These are phyloP conservation scores for Termitomyces sp. DNA, from an alignment of 768 basidiomycete species.

Conservation along the genomic window DNA sequence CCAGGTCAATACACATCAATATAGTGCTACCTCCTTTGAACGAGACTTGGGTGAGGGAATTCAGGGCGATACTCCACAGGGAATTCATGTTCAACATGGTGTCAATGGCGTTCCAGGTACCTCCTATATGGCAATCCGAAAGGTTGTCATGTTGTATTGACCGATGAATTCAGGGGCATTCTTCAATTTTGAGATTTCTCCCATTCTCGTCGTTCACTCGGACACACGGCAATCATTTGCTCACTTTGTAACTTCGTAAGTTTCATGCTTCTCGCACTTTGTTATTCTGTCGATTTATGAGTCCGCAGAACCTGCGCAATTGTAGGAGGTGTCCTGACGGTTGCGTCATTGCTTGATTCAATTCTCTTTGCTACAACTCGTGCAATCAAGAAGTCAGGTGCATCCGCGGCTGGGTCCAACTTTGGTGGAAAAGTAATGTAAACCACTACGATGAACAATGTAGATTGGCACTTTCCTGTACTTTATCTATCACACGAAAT, in stretches of 20 bases:
- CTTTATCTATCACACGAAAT: conserved; percentile 7
- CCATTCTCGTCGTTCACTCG: conserved; percentile 87
- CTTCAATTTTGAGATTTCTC: conserved; percentile 96
- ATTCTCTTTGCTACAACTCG: conserved; percentile 80
- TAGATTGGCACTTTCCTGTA: conserved; percentile 9
- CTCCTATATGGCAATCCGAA: not conserved
- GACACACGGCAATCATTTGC: conserved; percentile 94
- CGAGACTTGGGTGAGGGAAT: conserved; percentile 72
- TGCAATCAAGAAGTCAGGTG: conserved; percentile 58
- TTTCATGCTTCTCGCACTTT: conserved; percentile 11
- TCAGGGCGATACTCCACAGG: conserved; percentile 51
- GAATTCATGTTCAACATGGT: conserved; percentile 73
- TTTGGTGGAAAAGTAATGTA: conserved; percentile 41
- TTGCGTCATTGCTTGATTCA: conserved; percentile 85
- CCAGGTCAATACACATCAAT: conserved; percentile 87
- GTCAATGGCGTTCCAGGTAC: conserved; percentile 63
- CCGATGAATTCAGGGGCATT: conserved; percentile 54
- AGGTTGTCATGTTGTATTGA: not conserved
- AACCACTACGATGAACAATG: conserved; percentile 1
- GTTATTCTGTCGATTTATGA: not conserved
- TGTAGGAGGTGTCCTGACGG: conserved; percentile 93
- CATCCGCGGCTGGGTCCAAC: conserved; percentile 25
- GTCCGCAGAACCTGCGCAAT: conserved; percentile 87
- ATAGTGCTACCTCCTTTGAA: conserved; percentile 95
- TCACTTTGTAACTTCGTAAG: conserved; percentile 96